Evolutionary conservation across 331 rosid genomes (phyloP).

Genomic region (Cydonia oblonga): DNA sequence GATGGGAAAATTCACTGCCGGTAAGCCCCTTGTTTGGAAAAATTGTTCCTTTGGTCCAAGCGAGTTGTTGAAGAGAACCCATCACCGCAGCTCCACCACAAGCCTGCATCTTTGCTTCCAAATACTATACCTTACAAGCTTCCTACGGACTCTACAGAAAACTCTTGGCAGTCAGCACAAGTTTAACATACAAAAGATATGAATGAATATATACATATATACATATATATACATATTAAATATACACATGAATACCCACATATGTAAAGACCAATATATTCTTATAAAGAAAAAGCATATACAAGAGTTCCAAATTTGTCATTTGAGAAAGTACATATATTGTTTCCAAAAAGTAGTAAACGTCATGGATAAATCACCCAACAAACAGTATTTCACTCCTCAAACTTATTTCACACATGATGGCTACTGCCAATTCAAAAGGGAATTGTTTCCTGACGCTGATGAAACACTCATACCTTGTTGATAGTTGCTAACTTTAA

Average conservation of each 20-base stretch:
- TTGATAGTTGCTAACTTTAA: background rate
- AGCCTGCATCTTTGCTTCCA: conserved; percentile 45
- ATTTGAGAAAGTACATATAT: background rate
- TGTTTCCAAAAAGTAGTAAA: background rate
- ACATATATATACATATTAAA: too few species aligned
- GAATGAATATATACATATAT: background rate
- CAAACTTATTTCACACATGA: background rate
- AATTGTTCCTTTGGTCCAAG: conserved; percentile 36
- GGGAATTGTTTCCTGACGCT: background rate
- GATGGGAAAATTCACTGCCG: conserved; percentile 22
- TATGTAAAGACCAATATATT: too few species aligned
- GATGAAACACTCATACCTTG: background rate
- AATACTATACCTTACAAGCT: background rate
- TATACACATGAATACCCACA: too few species aligned
- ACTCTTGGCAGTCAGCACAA: background rate
- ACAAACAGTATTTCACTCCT: background rate
- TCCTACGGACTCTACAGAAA: background rate
- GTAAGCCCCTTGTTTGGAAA: conserved; percentile 27
- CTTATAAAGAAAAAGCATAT: background rate
- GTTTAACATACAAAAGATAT: background rate
- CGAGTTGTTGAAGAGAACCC: conserved; percentile 56
- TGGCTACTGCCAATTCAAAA: background rate
- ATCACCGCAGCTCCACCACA: conserved; percentile 44
- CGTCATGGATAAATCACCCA: background rate
- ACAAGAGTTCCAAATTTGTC: background rate